Base-by-base conservation (phyloP, 805 yeast genomes). In the Yarrowia osloensis region DNA sequence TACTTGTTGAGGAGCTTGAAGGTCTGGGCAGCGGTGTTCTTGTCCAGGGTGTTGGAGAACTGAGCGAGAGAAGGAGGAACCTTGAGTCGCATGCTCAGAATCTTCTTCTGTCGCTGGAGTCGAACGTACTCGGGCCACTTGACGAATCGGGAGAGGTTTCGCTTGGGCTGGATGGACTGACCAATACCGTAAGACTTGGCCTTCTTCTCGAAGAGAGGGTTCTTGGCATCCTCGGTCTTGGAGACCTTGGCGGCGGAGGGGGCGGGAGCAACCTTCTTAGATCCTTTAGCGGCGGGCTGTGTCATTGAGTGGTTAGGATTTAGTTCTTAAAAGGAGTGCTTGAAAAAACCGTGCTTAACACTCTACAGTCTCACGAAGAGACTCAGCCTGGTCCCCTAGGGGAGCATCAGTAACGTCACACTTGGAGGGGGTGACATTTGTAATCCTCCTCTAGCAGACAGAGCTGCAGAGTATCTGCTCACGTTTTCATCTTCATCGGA, bases 51-150 rank as follows among this genome's bases (percentile, higher is more conserved):
- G 84, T 89, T 84, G 79, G 91, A 92, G 88, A 94, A 94, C 85
- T 94, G 99, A 73, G 98, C 87, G 80, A 94, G 88, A 73, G 98
- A 89, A 79, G 99, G 99, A 75, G 99, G 99, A 80, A 94, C 99
- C 89, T 95, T 94, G 80, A 94, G 87, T 89, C 99, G 93, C 82
- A 93, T 81, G 77, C 88, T 84, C 81, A 94, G 86, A 81, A 94
- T 89, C 88, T 94, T 94, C 89, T 89, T 95, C 85, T 95, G 98
- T 88, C 99, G 93, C 86, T 94, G 99, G 76, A 95, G 86, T 85
- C 97, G 91, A 75, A 94, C 96, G 81, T 94, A 92, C 84, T 89
- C 95, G 80, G 99, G 99, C 99, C 99, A 95, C 84, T 90, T 95
- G 80, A 94, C 98, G 81, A 90, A 93, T 84, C 98, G 92, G 70